Percentiles rank a stretch among this genome's conserved stretches.
phyloP scores from a whole-genome alignment of 441 rosid species.

The Populus trichocarpa region DNA sequence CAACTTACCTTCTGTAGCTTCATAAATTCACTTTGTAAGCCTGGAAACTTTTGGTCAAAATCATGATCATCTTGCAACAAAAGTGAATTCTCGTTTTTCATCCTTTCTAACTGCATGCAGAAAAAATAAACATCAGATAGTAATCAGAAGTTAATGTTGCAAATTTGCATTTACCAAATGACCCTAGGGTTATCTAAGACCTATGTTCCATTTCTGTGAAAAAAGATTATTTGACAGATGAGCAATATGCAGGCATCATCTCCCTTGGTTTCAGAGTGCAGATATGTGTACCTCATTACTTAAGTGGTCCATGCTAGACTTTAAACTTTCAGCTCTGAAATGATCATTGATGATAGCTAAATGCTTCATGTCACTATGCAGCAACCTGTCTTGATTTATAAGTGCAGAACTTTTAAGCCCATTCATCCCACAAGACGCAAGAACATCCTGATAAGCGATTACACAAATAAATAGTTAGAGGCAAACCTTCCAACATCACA shows the following conservation, averaged over 20 bases:
- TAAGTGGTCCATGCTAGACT: conserved; percentile 88
- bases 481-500: background rate
- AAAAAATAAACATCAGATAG: conserved; percentile 18
- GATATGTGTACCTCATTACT: conserved; percentile 64
- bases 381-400: conserved; percentile 34
- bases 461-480: conserved; percentile 21
- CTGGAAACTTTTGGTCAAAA: conserved; percentile 55
- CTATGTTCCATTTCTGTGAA: conserved; percentile 6
- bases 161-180: conserved; percentile 3
- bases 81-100: conserved; percentile 89
- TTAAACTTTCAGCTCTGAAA: conserved; percentile 63
- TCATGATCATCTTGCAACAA: conserved; percentile 47
- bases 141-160: conserved; percentile 4
- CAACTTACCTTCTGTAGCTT: conserved; percentile 66
- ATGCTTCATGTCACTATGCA: conserved; percentile 43
- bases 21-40: conserved; percentile 58
- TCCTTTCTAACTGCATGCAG: conserved; percentile 68
- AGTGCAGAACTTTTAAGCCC: conserved; percentile 38
- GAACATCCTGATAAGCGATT: conserved; percentile 46
- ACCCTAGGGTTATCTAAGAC: background rate
- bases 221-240: conserved; percentile 1
- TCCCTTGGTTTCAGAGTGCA: conserved; percentile 4
- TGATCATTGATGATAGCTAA: conserved; percentile 51
- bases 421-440: conserved; percentile 32
- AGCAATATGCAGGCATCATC: background rate